Base-by-base conservation (phyloP, 2,329 filamentous ascomycete genomes). In the Phialophora chinensis region DNA sequence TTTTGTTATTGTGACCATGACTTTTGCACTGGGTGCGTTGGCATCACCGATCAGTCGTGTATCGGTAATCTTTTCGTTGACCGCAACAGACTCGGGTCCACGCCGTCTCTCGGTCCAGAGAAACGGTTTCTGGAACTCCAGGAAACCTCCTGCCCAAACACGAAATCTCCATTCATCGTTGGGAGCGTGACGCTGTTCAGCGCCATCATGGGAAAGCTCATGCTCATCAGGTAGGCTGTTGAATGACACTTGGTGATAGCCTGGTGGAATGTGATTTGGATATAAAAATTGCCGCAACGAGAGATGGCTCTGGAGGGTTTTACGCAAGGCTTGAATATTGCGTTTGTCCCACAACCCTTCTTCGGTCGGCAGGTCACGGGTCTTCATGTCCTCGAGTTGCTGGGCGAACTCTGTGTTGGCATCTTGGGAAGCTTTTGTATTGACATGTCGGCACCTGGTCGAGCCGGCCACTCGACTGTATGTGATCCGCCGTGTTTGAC, bases 231-330 rank as follows among this genome's bases (percentile, higher is more conserved):
- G 90, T 86, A 66, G 93, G 3, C 33, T 44, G 33, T 66, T 92
- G 79, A 97, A 97, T 81, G 96, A 96, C 70, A 94, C 87, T 42
- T 97, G 84, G 77, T 97, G 93, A 76, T 96, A 89, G 42, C 90
- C 91, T 33, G 86, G 83, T 0, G 89, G 88, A 17, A 78, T 67
- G 10, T 72, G 60, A 47, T 66, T 57, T 54, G 57, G 62, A 52
- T 58, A 23, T 12, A 10, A 12, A 53, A 27, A 27, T 49, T 55
- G 59, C 68, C 73, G 52, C 62, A 68, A 63, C 54, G 50, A 62
- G 50, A 64, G 69, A 54, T 65, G 63, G 27, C 61, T 33, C 17
- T 33, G 49, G 23, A 68, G 56, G 8, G 60, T 38, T 17, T 50
- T 29, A 14, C 33, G 60, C 5, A 68, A 53, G 31, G 44, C 52